Percentiles rank a stretch among this genome's conserved stretches.
phyloP scores from a whole-genome alignment of 208 protist species.

The Leishmania major region DNA sequence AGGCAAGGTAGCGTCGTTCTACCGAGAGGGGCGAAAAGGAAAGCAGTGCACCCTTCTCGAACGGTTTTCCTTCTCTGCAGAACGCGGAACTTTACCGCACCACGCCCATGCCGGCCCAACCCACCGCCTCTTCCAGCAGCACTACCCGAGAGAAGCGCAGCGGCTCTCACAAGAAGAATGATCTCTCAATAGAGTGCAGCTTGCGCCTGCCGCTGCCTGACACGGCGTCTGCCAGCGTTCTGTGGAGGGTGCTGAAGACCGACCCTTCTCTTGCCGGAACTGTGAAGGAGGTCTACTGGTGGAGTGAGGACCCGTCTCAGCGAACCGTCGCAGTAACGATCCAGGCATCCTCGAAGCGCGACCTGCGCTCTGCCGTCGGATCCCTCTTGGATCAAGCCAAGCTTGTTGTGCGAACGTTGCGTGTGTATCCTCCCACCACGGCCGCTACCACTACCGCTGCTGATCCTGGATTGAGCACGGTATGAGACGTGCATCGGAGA shows the following conservation, averaged over 20 bases:
- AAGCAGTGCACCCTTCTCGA: neutral
- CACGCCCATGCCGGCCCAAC: neutral
- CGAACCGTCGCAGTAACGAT: conserved; percentile 47
- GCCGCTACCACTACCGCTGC: neutral
- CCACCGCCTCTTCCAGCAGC: neutral
- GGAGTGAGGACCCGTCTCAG: conserved; percentile 39
- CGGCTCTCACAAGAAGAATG: neutral
- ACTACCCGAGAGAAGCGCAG: neutral
- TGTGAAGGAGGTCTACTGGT: conserved; percentile 43
- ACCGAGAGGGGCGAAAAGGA: neutral
- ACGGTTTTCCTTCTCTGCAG: neutral
- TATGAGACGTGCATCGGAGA: neutral
- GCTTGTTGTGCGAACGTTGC: conserved; percentile 54
- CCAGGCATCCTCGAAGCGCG: conserved; percentile 24
- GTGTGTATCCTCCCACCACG: conserved; percentile 37
- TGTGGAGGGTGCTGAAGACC: conserved; percentile 44
- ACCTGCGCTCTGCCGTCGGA: conserved; percentile 46
- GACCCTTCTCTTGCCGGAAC: conserved; percentile 40
- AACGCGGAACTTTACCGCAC: neutral
- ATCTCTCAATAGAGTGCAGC: conserved; percentile 37
- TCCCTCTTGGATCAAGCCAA: conserved; percentile 54
- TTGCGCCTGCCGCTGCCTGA: conserved; percentile 48
- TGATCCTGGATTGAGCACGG: neutral
- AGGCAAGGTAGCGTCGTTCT: neutral
- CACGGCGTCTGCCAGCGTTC: conserved; percentile 38